A percentile compares a stretch with the other conserved stretches of the same genome.
phyloP scores from a whole-genome alignment of 2,329 filamentous ascomycete genomes.

The Cytospora schulzeri region DNA sequence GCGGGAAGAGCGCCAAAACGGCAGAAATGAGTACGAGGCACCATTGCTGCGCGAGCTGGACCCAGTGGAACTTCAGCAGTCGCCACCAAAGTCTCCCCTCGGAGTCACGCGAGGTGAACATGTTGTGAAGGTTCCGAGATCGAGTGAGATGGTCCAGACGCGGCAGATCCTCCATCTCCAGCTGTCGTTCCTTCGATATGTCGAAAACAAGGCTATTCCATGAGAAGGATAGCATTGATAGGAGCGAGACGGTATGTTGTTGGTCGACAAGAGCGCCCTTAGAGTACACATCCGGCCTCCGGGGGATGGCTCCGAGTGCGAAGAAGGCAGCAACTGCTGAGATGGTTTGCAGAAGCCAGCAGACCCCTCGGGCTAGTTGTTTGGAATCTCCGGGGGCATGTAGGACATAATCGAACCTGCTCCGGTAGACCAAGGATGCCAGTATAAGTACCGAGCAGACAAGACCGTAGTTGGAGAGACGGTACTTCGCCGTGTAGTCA shows the following conservation, averaged over 20 bases:
- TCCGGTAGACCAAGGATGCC: conserved; percentile 33
- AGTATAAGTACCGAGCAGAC: conserved; percentile 32
- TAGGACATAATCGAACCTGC: conserved; percentile 34
- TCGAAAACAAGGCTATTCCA: conserved; percentile 39
- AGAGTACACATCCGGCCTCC: conserved; percentile 39
- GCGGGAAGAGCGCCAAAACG: conserved; percentile 37
- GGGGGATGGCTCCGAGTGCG: conserved; percentile 37
- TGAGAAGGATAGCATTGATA: conserved; percentile 35
- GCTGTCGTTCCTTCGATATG: conserved; percentile 35
- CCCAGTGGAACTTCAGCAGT: conserved; percentile 35
- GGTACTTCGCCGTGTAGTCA: conserved; percentile 35
- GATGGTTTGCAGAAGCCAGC: conserved; percentile 34
- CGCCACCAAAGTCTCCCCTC: conserved; percentile 37
- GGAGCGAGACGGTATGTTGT: conserved; percentile 37
- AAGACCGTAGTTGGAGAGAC: conserved; percentile 33
- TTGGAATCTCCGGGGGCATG: conserved; percentile 12
- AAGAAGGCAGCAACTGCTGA: conserved; percentile 31
- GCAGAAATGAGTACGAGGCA: conserved; percentile 36
- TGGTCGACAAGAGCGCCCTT: conserved; percentile 38
- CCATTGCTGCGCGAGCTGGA: conserved; percentile 38
- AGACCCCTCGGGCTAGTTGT: conserved; percentile 29
- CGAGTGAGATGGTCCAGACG: conserved; percentile 36
- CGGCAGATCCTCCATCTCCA: conserved; percentile 38
- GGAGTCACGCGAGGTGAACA: conserved; percentile 29
- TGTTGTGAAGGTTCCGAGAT: conserved; percentile 33